Percentiles rank a stretch among this genome's conserved stretches.
Conservation (phyloP, 352 stramenopile species). For the Phytophthora crassamura region DNA sequence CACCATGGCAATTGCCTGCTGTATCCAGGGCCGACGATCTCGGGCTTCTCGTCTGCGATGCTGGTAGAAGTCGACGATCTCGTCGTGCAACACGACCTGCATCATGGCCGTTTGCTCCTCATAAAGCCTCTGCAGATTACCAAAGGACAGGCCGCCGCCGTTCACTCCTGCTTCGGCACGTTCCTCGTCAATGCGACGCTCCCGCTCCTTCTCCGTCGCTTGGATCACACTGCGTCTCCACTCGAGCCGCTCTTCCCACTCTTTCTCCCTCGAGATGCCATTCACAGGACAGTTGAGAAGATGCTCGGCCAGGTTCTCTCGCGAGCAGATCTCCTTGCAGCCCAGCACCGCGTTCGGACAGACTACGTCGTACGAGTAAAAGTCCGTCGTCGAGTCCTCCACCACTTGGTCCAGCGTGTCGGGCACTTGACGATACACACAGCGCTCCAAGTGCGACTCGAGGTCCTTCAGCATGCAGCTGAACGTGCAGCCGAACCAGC, state of each 20-base stretch:
- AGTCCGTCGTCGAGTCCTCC: constrained; percentile 64
- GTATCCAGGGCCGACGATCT: constrained; percentile 46
- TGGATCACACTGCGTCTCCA: constrained; percentile 70
- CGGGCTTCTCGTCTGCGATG: constrained; percentile 52
- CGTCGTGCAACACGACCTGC: constrained; percentile 80
- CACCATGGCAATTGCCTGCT: constrained; percentile 59
- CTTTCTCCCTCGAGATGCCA: constrained; percentile 76
- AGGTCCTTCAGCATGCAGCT: constrained; percentile 87
- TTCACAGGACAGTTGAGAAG: constrained; percentile 70
- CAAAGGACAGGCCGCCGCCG: constrained; percentile 54
- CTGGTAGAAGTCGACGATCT: constrained; percentile 70
- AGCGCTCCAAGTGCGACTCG: constrained; percentile 69
- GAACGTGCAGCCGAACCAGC: constrained; percentile 87
- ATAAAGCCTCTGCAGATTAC: constrained; percentile 78
- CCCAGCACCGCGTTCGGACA: constrained; percentile 85
- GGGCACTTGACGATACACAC: constrained; percentile 78
- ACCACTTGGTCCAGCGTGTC: constrained; percentile 73
- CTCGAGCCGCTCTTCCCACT: constrained; percentile 79
- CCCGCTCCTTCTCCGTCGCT: constrained; percentile 77
- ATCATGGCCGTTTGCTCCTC: constrained; percentile 82
- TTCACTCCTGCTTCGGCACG: constrained; percentile 35
- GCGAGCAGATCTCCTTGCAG: constrained; percentile 80
- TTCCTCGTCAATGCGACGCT: constrained; percentile 71
- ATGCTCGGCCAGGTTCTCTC: constrained; percentile 73
- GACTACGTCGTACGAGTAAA: constrained; percentile 86